Conservation (phyloP, 495 filamentous ascomycete genomes). For the Bryoglossum gracile region DNA sequence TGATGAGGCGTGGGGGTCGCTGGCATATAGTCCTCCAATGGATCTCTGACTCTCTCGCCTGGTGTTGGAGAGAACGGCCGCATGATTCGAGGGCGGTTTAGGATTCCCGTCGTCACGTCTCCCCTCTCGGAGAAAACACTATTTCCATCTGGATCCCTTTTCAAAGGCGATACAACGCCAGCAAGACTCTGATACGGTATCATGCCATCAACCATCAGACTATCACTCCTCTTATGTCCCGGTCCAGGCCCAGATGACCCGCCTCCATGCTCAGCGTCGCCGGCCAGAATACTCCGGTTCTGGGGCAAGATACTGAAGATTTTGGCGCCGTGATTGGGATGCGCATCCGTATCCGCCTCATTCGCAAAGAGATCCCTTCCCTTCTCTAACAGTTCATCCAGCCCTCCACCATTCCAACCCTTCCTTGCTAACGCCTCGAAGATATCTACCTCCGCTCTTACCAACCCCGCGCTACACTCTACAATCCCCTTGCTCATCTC, state of each 20-base stretch:
- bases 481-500: slow-evolving; percentile 50
- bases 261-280: slow-evolving; percentile 4
- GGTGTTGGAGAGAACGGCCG: slow-evolving; percentile 50
- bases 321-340: slow-evolving; percentile 35
- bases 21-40: slow-evolving; percentile 30
- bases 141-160: slow-evolving; percentile 30
- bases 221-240: slow-evolving; percentile 35
- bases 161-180: slow-evolving; percentile 25
- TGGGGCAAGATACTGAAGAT: slow-evolving; percentile 52
- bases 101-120: slow-evolving; percentile 23
- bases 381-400: slow-evolving; percentile 53
- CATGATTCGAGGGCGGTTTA: slow-evolving; percentile 39
- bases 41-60: slow-evolving; percentile 26
- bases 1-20: no score
- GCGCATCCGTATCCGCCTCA: slow-evolving; percentile 32
- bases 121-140: slow-evolving; percentile 40
- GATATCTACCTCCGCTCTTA: slow-evolving; percentile 58
- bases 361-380: slow-evolving; percentile 54
- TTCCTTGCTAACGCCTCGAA: slow-evolving; percentile 57
- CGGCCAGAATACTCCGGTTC: slow-evolving; percentile 42
- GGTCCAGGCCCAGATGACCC: no score
- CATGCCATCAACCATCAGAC: slow-evolving; percentile 33
- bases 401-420: slow-evolving; percentile 55
- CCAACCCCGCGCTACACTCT: slow-evolving; percentile 52
- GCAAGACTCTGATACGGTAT: slow-evolving; percentile 44